phyloP scores from a whole-genome alignment of 2,329 filamentous ascomycete species.

The Dothiorella sarmentorum region DNA sequence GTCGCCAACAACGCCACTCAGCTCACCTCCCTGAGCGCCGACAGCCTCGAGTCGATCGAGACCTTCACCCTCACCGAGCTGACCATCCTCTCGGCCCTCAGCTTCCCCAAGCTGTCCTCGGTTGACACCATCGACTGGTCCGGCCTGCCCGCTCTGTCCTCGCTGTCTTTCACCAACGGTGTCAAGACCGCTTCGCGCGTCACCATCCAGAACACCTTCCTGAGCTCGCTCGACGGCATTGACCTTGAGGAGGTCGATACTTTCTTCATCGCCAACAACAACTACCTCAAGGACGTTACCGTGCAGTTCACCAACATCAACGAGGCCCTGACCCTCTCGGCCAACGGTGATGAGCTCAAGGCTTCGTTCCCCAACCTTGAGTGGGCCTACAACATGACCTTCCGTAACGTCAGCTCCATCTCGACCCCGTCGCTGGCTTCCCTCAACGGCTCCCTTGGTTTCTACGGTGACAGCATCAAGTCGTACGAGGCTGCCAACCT shows the following conservation, averaged over 20 bases:
- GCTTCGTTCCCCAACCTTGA: conserved; percentile 75
- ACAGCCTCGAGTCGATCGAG: conserved; percentile 63
- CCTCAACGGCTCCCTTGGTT: conserved; percentile 76
- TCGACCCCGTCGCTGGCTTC: conserved; percentile 66
- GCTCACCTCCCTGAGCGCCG: conserved; percentile 62
- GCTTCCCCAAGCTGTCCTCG: conserved; percentile 61
- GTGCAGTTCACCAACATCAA: conserved; percentile 76
- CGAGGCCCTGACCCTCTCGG: conserved; percentile 66
- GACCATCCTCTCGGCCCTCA: conserved; percentile 65
- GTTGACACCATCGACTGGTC: conserved; percentile 68
- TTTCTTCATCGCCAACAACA: conserved; percentile 90
- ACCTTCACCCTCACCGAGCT: conserved; percentile 67
- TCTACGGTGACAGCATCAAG: conserved; percentile 74
- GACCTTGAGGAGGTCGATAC: conserved; percentile 68
- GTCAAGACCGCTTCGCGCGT: conserved; percentile 67
- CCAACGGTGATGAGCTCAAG: conserved; percentile 72
- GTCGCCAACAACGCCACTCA: conserved; percentile 53
- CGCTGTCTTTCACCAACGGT: conserved; percentile 58
- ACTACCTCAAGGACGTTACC: conserved; percentile 68
- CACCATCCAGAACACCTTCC: conserved; percentile 79
- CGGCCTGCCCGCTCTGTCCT: conserved; percentile 64
- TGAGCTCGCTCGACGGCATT: conserved; percentile 75
- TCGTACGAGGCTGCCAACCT: conserved; percentile 65
- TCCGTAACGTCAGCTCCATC: conserved; percentile 75
- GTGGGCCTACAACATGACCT: conserved; percentile 75